Conservation (phyloP, 169 alveolate genomes). For the Plasmodium vinckei region DNA sequence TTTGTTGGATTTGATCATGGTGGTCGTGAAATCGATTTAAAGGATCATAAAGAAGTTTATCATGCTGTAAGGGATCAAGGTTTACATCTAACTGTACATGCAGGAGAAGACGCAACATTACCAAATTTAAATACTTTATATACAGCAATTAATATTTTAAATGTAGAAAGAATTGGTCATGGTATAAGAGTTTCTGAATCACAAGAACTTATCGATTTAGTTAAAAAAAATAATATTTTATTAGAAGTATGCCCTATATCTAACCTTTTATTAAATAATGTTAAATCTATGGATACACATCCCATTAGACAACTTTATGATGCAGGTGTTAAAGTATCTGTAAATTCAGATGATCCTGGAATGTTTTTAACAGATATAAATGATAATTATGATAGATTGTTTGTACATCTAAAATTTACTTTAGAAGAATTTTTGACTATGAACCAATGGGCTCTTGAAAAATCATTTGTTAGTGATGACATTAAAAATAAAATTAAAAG, state of each 20-base stretch:
- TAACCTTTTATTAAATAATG: conserved; percentile 71
- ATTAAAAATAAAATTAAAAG: conserved; percentile 37
- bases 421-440: conserved; percentile 77
- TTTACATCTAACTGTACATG: conserved; percentile 72
- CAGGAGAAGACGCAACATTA: conserved; percentile 76
- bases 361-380: conserved; percentile 72
- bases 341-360: conserved; percentile 78
- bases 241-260: conserved; percentile 78
- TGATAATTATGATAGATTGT: conserved; percentile 76
- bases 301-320: conserved; percentile 77
- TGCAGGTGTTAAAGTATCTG: conserved; percentile 78
- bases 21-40: conserved; percentile 72
- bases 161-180: conserved; percentile 78
- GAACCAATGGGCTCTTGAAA: conserved; percentile 79
- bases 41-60: conserved; percentile 52
- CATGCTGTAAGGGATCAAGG: conserved; percentile 74
- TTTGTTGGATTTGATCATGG: conserved; percentile 79
- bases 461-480: conserved; percentile 59
- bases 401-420: conserved; percentile 65
- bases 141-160: conserved; percentile 61
- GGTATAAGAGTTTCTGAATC: conserved; percentile 78
- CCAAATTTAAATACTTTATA: conserved; percentile 75
- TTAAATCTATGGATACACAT: conserved; percentile 75
- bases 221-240: conserved; percentile 69
- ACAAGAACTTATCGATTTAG: conserved; percentile 61